These are phyloP conservation scores for Diplosphaera chodatii DNA, from an alignment of 139 green algal species.

Conservation along the genomic window DNA sequence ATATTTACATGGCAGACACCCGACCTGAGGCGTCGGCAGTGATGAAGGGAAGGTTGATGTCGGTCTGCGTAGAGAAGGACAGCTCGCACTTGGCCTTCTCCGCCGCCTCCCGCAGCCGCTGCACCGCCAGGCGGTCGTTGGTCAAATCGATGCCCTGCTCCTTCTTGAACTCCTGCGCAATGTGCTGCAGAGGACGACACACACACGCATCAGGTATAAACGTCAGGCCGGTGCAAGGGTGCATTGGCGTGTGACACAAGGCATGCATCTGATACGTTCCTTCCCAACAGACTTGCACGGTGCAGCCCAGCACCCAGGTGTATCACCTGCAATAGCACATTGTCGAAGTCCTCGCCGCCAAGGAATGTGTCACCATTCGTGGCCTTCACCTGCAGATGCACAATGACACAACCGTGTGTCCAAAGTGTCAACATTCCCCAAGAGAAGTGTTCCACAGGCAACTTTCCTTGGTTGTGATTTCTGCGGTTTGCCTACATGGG, in stretches of 20 bases:
- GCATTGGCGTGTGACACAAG: not conserved
- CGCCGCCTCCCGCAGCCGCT: slow-evolving; percentile 87
- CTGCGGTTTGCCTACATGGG: too few species aligned
- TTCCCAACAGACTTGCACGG: too few species aligned
- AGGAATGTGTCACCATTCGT: slow-evolving; percentile 99
- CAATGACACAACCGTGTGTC: not conserved
- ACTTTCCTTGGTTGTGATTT: too few species aligned
- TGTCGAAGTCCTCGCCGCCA: slow-evolving; percentile 98
- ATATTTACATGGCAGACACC: slow-evolving; percentile 22
- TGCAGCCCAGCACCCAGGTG: too few species aligned
- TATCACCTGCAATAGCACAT: slow-evolving; percentile 52
- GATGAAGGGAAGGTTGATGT: slow-evolving; percentile 99
- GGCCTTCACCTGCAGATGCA: slow-evolving; percentile 75
- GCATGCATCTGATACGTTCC: too few species aligned
- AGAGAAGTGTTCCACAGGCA: too few species aligned
- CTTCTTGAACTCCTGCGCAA: slow-evolving; percentile 46
- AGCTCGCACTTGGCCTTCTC: slow-evolving; percentile 99
- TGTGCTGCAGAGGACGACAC: slow-evolving; percentile 16
- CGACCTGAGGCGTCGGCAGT: slow-evolving; percentile 85
- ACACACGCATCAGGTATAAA: too few species aligned
- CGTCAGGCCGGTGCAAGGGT: not conserved
- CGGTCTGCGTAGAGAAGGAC: slow-evolving; percentile 74
- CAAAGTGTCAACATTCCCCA: too few species aligned
- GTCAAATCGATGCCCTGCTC: slow-evolving; percentile 88
- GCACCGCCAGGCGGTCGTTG: slow-evolving; percentile 91